These are phyloP conservation scores for Huntiella moniliformis DNA, from an alignment of 2,329 filamentous ascomycete species.

Conservation along the genomic window DNA sequence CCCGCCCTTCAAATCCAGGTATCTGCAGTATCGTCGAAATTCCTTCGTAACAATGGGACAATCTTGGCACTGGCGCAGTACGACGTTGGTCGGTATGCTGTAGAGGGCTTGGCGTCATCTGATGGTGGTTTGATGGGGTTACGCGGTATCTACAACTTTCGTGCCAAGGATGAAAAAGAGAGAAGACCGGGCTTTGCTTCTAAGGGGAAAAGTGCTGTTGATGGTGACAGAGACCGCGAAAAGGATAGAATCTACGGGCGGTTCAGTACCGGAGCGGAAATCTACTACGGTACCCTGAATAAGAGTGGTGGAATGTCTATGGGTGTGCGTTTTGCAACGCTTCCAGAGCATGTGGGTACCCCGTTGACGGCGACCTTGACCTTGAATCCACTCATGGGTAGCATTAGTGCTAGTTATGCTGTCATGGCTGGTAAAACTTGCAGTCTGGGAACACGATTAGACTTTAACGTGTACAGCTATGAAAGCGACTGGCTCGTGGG, in stretches of 20 bases:
- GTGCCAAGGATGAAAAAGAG: conserved; percentile 38
- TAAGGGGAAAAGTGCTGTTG: conserved; percentile 4
- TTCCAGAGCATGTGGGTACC: conserved; percentile 63
- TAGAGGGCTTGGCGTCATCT: conserved; percentile 81
- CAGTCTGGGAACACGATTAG: conserved; percentile 74
- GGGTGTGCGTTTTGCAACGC: conserved; percentile 72
- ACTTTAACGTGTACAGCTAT: conserved; percentile 97
- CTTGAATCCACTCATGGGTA: conserved; percentile 85
- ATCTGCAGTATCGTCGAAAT: conserved; percentile 55
- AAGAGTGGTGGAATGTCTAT: conserved; percentile 85
- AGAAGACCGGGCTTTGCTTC: background rate
- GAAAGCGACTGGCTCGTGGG: conserved; percentile 87
- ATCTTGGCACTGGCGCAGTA: conserved; percentile 58
- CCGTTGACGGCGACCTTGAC: conserved; percentile 88
- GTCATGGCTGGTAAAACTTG: conserved; percentile 70
- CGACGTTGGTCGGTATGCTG: conserved; percentile 69
- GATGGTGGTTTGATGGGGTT: conserved; percentile 79
- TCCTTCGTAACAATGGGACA: conserved; percentile 56
- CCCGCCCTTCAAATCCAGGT: conserved; percentile 64
- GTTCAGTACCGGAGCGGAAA: conserved; percentile 77
- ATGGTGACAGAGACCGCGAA: conserved; percentile 34
- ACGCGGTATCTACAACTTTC: conserved; percentile 87
- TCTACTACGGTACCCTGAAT: conserved; percentile 90
- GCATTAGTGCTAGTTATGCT: conserved; percentile 76
- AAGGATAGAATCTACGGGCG: conserved; percentile 54